phyloP scores from a whole-genome alignment of 805 yeast genomes.

The Candida sphagnicola region DNA sequence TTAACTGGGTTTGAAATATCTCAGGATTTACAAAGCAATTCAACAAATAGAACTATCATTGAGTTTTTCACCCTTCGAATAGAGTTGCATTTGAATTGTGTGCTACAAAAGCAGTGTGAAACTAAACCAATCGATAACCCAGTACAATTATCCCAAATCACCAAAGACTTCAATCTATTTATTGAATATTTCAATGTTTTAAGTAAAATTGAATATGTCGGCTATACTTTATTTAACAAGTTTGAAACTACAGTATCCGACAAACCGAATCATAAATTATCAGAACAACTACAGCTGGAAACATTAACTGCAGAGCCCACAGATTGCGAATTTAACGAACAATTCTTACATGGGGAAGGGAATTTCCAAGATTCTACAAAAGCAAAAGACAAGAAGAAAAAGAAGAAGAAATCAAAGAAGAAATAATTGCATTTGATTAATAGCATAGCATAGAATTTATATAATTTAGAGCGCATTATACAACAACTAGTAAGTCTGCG shows the following conservation, averaged over 20 bases:
- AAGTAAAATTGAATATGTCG: conserved; percentile 26
- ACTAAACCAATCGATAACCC: neutral
- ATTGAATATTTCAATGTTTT: conserved; percentile 26
- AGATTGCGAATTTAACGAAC: conserved; percentile 28
- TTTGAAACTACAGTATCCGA: conserved; percentile 16
- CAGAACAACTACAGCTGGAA: neutral
- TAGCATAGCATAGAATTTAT: conserved; percentile 1
- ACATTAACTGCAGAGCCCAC: conserved; percentile 1
- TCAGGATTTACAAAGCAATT: conserved; percentile 13
- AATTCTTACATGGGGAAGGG: conserved; percentile 25
- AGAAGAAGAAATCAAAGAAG: conserved; percentile 26
- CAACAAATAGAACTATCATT: conserved; percentile 10
- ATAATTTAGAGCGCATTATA: too few species aligned
- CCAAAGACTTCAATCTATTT: conserved; percentile 21
- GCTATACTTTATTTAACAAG: conserved; percentile 21
- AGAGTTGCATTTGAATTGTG: conserved; percentile 11
- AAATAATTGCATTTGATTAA: conserved; percentile 6
- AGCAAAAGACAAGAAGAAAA: conserved; percentile 20
- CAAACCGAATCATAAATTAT: conserved; percentile 2
- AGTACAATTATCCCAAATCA: conserved; percentile 8
- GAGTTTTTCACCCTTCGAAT: conserved; percentile 12
- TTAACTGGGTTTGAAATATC: conserved; percentile 15
- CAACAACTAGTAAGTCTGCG: too few species aligned
- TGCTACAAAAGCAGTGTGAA: neutral
- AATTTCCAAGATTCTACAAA: conserved; percentile 12